Evolutionary conservation across 768 basidiomycete species (phyloP), one percentile per base, ranked within the genome.

Genomic region (Collybiopsis confluens): DNA sequence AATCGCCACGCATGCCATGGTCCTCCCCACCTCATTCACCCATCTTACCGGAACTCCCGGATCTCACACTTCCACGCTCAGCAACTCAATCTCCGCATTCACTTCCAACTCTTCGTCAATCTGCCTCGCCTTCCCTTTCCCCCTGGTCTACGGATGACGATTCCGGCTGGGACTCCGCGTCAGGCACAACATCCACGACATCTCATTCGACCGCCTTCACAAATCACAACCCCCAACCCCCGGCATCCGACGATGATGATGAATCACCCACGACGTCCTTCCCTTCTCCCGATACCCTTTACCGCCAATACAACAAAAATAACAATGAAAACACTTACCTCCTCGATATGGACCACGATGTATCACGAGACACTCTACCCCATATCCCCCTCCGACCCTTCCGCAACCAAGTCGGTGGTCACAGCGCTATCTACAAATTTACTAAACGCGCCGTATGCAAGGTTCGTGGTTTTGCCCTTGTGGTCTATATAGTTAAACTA

Each of bases 381-480:
- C 91, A 94, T 55, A 93, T 99, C 45, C 96, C 95, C 30, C 74
- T 99, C 7, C 85, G 89, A 45, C 97, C 97, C 4, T 99, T 98
- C 71, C 85, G 91, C 45, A 97, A 99, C 62, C 95, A 98, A 71
- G 97, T 99, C 27, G 97, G 97, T 38, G 97, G 97, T 2, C 97
- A 99, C 67, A 92, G 83, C 59, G 89, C 92, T 54, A 97, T 99
- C 62, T 98, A 98, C 72, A 94, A 95, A 65, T 98, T 99, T 60
- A 98, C 95, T 3, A 92, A 92, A 64, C 82, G 94, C 59, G 96
- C 97, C 7, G 94, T 99, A 15, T 99, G 97, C 77, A 99, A 99
- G 55, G 55, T 56, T 51, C 49, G 7, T n/a, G n/a, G n/a, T 40
- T 30, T 40, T 48, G 10, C 13, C 36, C 13, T 44, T 18, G 16